Percentiles rank a stretch among this genome's conserved stretches.
Evolutionary conservation across 1,284 basidiomycete species (phyloP).

Genomic region (Papiliotrema terrestris): DNA sequence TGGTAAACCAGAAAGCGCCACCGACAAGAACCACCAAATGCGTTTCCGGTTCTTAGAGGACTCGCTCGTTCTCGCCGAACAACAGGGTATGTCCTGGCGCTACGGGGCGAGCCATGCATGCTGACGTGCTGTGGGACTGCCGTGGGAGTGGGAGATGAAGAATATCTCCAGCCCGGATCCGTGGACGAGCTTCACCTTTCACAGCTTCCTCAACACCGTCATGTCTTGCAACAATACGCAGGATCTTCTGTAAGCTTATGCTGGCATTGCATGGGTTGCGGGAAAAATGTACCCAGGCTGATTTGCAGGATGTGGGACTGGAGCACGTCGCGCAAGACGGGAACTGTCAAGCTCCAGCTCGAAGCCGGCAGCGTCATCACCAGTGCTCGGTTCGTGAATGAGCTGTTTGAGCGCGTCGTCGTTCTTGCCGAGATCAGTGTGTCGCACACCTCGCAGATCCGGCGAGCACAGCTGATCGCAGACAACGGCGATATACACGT

Average conservation of each 20-base stretch:
- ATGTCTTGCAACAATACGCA: conserved; percentile 27
- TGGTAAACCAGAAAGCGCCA: background rate
- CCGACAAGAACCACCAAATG: conserved; percentile 18
- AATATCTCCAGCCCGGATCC: conserved; percentile 30
- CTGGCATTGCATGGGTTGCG: too few species aligned
- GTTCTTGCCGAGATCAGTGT: conserved; percentile 34
- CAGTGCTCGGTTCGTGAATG: conserved; percentile 33
- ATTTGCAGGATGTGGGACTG: conserved; percentile 32
- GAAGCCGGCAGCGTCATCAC: conserved; percentile 13
- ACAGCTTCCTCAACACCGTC: conserved; percentile 29
- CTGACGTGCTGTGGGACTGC: conserved; percentile 26
- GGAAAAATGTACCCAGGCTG: background rate
- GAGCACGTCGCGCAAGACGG: conserved; percentile 24
- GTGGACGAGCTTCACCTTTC: conserved; percentile 27
- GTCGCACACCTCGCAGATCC: conserved; percentile 6
- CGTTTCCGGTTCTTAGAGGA: conserved; percentile 32
- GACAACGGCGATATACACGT: conserved; percentile 35
- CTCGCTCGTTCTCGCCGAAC: conserved; percentile 32
- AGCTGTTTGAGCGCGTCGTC: conserved; percentile 31
- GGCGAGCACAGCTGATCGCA: background rate
- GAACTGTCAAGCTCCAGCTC: conserved; percentile 19
- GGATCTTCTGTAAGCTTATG: conserved; percentile 25
- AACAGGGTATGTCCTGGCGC: conserved; percentile 23
- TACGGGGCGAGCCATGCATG: background rate
- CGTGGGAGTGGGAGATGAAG: conserved; percentile 37